Evolutionary conservation across 768 basidiomycete species (phyloP).

Genomic region (Mycena metata): DNA sequence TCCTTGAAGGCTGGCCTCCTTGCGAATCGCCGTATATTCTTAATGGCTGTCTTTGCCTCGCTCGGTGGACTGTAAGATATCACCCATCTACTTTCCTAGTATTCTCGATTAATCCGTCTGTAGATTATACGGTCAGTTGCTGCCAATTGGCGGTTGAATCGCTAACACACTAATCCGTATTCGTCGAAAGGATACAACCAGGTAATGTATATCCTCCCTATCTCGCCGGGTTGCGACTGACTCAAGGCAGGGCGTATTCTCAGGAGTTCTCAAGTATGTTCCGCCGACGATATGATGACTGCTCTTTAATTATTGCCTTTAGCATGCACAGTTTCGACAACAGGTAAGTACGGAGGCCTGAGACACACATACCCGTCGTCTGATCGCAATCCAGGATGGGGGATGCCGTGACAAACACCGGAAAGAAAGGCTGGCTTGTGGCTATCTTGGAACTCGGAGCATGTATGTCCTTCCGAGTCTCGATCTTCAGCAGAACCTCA

Average conservation of each 20-base stretch:
- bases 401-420: slow-evolving; percentile 62
- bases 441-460: slow-evolving; percentile 82
- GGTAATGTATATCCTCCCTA: slow-evolving; percentile 45
- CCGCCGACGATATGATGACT: slow-evolving; percentile 9
- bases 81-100: neutral
- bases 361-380: neutral
- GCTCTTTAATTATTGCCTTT: slow-evolving; percentile 15
- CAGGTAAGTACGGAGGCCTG: slow-evolving; percentile 39
- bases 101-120: slow-evolving; percentile 17
- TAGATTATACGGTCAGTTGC: slow-evolving; percentile 71
- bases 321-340: slow-evolving; percentile 66
- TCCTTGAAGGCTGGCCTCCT: slow-evolving; percentile 68
- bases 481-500: neutral
- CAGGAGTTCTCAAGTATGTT: slow-evolving; percentile 74
- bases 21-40: slow-evolving; percentile 74
- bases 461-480: slow-evolving; percentile 41
- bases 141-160: slow-evolving; percentile 25
- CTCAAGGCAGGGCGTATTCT: slow-evolving; percentile 76
- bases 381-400: slow-evolving; percentile 57
- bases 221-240: slow-evolving; percentile 16
- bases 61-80: slow-evolving; percentile 77
- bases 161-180: neutral
- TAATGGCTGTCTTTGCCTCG: slow-evolving; percentile 82
- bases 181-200: slow-evolving; percentile 72
- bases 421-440: slow-evolving; percentile 79